Evolutionary conservation across 179 eudicot species (phyloP).

Genomic region (Actinidia chinensis): DNA sequence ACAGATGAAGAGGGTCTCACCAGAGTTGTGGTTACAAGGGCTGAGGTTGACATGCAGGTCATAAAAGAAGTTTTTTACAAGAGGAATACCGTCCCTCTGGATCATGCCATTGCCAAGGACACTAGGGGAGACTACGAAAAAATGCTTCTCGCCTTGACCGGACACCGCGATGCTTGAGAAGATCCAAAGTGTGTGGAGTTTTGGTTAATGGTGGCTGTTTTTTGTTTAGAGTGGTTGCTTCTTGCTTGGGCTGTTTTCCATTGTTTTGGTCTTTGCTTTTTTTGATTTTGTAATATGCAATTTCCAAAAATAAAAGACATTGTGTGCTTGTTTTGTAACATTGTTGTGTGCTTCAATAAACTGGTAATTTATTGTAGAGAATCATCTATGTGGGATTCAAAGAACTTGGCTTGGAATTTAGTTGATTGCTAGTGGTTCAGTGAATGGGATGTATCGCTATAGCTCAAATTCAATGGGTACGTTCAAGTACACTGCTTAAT

Average conservation of each 20-base stretch:
- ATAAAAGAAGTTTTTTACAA: slow-evolving; percentile 71
- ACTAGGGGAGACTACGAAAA: slow-evolving; percentile 76
- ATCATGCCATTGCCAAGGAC: slow-evolving; percentile 65
- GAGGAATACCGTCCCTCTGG: slow-evolving; percentile 69
- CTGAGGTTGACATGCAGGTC: slow-evolving; percentile 66
- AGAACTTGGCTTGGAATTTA: not conserved
- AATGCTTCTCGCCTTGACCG: slow-evolving; percentile 67
- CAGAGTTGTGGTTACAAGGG: slow-evolving; percentile 68
- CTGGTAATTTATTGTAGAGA: not conserved
- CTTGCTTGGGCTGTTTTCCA: not conserved
- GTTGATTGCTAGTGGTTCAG: no score
- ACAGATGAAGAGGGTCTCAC: slow-evolving; percentile 85
- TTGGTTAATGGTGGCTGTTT: not conserved
- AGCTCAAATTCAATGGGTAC: no score
- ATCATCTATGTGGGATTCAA: not conserved
- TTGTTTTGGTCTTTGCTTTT: not conserved
- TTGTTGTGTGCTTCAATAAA: no score
- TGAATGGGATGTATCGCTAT: no score
- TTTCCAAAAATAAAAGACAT: not conserved
- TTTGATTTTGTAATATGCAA: not conserved
- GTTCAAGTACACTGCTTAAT: no score
- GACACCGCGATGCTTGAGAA: slow-evolving; percentile 46
- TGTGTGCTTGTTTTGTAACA: no score
- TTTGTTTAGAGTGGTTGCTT: not conserved
- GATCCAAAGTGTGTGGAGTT: slow-evolving; percentile 10